A percentile compares a stretch with the other conserved stretches of the same genome.
Conservation (phyloP, 2,329 filamentous ascomycete genomes). For the Pseudocercospora vitis region DNA sequence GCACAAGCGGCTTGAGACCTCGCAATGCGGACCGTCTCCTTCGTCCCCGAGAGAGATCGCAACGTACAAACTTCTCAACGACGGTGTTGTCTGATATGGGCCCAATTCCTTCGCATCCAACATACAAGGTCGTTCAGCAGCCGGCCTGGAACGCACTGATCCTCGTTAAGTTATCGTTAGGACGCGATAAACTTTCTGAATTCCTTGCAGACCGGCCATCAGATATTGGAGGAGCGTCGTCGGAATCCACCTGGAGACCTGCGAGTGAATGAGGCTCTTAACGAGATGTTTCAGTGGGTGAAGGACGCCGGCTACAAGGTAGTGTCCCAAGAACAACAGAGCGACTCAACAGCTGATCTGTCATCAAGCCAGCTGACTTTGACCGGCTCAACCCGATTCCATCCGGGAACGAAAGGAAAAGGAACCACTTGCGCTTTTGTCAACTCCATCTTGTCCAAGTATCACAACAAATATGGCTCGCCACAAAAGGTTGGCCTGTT, state of each 20-base stretch:
- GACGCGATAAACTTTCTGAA: neutral
- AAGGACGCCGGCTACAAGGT: neutral
- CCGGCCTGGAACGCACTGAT: too few relatives aligned
- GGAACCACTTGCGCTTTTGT: conserved; percentile 80
- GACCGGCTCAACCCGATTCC: conserved; percentile 53
- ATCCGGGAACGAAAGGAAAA: conserved; percentile 89
- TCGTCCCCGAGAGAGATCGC: too few relatives aligned
- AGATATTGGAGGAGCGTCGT: neutral
- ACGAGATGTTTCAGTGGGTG: neutral
- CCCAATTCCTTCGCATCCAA: too few relatives aligned
- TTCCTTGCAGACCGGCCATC: neutral
- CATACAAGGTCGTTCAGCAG: too few relatives aligned
- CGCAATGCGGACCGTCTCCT: too few relatives aligned
- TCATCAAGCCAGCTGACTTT: neutral
- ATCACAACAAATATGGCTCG: neutral
- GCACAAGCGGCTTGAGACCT: too few relatives aligned
- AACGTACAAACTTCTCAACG: too few relatives aligned
- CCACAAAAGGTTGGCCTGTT: conserved; percentile 63
- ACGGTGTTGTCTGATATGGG: too few relatives aligned
- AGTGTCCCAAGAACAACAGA: neutral
- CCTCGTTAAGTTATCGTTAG: too few relatives aligned
- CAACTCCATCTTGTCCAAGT: conserved; percentile 63
- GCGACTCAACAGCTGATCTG: neutral
- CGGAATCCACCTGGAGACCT: neutral
- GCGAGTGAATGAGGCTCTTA: neutral